Evolutionary conservation across 257 asterid genomes (phyloP), one percentile per base, ranked within the genome.

Genomic region (Solanum gracilifrons): DNA sequence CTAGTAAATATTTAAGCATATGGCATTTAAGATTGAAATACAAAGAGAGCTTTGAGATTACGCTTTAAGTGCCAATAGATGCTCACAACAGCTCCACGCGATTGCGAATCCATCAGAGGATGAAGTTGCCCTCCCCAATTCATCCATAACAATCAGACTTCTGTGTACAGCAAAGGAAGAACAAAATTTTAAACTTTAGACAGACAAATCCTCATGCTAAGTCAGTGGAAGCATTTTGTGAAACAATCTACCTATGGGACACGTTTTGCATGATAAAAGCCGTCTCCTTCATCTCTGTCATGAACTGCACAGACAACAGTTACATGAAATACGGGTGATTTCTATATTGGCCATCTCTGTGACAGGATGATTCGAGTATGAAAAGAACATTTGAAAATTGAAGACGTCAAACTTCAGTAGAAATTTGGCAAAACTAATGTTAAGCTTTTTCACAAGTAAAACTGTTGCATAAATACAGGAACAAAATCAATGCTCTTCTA

Each of bases 201-300:
- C 58, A 31, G 77, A 58, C 82, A 86, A 58, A 83, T n/a, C 39
- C 90, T 87, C 88, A 80, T 25, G 84, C 55, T 43, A 85, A 32
- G 41, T 58, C 21, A 68, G 35, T 85, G 39, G 69, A 23, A 71
- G 1, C 33, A 69, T 35, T 75, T 72, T 16, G 82, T 20, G 68
- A 23, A 60, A 73, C 73, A 43, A 88, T 72, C 62, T 89, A 96
- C 99, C 98, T 93, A 71, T 89, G 90, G 87, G 98, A 90, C 89
- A 94, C 95, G 90, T 97, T 97, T 92, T 97, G 99, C 95, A 95
- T 90, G 90, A 97, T 95, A 91, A 97, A 95, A 83, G 98, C 98
- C 15, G 94, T 95, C 93, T 97, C 99, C 88, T 94, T 97, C 99
- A 95, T 97, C 95, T 97, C 99, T 77, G 97, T 97, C 99, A 97